Conservation (phyloP, 345 rosid genomes). For the Brassica juncea region DNA sequence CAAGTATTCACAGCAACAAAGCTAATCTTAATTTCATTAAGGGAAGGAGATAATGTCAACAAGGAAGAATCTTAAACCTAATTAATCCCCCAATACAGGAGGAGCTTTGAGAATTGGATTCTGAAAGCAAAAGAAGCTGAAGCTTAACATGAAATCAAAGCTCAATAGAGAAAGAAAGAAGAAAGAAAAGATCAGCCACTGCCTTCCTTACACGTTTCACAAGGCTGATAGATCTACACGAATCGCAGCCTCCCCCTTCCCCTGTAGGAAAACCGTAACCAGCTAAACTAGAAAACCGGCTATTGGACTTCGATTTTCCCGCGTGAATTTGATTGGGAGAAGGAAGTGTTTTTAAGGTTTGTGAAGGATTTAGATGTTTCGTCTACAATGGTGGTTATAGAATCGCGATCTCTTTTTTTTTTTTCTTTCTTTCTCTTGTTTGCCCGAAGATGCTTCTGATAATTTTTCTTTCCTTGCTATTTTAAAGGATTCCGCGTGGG, state of each 20-base stretch:
- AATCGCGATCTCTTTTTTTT: neutral
- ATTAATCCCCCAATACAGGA: neutral
- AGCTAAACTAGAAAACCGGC: neutral
- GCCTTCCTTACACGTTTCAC: neutral
- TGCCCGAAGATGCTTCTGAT: neutral
- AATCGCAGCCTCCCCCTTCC: neutral
- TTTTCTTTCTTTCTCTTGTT: neutral
- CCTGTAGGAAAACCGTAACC: constrained; percentile 12
- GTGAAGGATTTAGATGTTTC: neutral
- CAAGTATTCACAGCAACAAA: neutral
- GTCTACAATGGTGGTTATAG: neutral
- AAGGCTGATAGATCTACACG: constrained; percentile 3
- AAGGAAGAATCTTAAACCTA: neutral
- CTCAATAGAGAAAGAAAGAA: neutral
- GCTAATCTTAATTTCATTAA: neutral
- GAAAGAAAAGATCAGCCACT: constrained; percentile 4
- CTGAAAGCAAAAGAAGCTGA: neutral
- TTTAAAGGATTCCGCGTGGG: neutral
- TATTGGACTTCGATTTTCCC: constrained; percentile 12
- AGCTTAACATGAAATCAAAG: neutral
- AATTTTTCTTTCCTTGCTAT: neutral
- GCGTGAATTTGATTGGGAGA: constrained; percentile 3
- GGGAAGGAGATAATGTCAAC: too few relatives aligned
- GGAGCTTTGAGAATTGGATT: neutral
- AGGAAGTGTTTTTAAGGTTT: neutral